Evolutionary conservation across 805 yeast genomes (phyloP), one percentile per base, ranked within the genome.

Genomic region (Diddensiella santjacobensis): DNA sequence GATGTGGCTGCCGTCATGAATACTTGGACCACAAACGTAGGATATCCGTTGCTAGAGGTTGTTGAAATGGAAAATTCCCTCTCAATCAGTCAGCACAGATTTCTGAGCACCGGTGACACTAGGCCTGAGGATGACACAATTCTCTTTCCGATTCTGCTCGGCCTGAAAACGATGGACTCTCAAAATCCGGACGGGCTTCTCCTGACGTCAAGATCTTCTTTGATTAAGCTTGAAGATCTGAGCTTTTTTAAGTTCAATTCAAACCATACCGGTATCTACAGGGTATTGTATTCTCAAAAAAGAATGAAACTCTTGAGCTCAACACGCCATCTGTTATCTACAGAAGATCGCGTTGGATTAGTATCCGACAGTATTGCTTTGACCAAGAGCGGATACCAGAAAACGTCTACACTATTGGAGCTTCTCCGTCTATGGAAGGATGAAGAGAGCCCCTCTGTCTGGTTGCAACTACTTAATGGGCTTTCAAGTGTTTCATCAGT

Each of bases 11-110:
- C 62, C 22, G 73, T 80, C 60, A 82, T 87, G 82, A 75, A 75
- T 49, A 69, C 77, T 17, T 87, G 95, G 95, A 84, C 84, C 55
- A 71, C 75, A 44, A 74, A 79, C 52, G 75, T 83, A 42, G 95
- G 96, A 3, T 86, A 70, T 68, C 96, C 95, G 3, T 70, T 83
- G 23, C 56, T 87, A 22, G 67, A 72, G 37, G 89, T 82, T 13
- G 62, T 60, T 5, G 67, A 71, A 47, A 62, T 65, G 3, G 70
- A 63, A 6, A 58, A 60, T 22, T 13, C 33, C n/a, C 11, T n/a
- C 17, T 54, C 53, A 20, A 55, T 57, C 40, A 62, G 61, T 20
- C 91, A 84, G 69, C 67, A 77, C 50, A 72, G 91, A 53, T 84
- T 80, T 64, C 68, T 84, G 53, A 70, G 74, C 35, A 72, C 81